Base-by-base conservation (phyloP, 2,329 filamentous ascomycete species). In the Apiospora marii region DNA sequence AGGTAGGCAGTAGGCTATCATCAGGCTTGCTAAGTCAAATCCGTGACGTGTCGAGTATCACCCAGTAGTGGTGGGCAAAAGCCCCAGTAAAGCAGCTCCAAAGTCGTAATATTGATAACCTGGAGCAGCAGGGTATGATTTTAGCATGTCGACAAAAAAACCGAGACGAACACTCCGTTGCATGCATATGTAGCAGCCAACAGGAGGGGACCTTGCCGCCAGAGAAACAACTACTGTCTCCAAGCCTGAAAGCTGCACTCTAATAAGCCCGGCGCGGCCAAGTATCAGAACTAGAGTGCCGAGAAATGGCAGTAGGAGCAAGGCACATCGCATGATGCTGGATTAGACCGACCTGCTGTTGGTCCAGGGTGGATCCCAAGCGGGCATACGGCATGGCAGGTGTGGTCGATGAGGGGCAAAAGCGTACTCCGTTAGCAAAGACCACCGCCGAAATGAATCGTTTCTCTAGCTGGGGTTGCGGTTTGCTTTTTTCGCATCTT, bases 21-120 rank as follows among this genome's bases (percentile, higher is more conserved):
- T 22, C 58, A 64, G 58, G 58, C 58, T 64, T 64, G 58, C n/a
- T 14, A n/a, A 64, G 58, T 41, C 13, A 19, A 41, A 64, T 64
- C 58, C 58, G 58, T 64, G 58, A 64, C 58, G 58, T 64, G 58
- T 64, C 58, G 58, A 64, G 58, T 64, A 41, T 64, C 58, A 64
- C 58, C 58, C 58, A 64, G 58, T 64, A 64, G 34, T 64, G 58
- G 58, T 64, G 34, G 58, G 34, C 58, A 64, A 64, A 41, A 41
- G 22, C 8, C 58, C 34, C 58, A 64, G 34, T 41, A 64, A 64
- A 37, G 58, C 58, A 37, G 19, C 58, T 22, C 58, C 58, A 30
- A 64, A 64, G 34, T 64, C 58, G 58, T 64, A 64, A 64, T 64
- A 37, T 64, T 19, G 30, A 64, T 64, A 24, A 64, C 58, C 58